Conservation (phyloP, 1,284 basidiomycete genomes). For the Sporisorium iseilematis-ciliati region DNA sequence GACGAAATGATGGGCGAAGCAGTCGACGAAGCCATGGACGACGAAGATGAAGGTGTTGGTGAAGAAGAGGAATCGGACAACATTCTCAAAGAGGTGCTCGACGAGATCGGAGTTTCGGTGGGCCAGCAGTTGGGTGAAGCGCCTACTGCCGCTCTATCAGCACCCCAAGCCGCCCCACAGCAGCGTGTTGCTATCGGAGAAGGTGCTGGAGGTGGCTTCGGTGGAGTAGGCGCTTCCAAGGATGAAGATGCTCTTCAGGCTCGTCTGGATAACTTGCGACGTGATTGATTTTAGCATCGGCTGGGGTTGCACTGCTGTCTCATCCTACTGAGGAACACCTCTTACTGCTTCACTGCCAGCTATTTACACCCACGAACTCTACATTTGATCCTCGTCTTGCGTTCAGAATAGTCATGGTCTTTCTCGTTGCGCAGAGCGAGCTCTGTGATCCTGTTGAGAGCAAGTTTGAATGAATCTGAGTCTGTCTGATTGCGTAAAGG, state of each 20-base stretch:
- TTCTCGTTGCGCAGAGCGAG: background rate
- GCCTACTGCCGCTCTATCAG: conserved; percentile 52
- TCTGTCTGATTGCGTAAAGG: too few species aligned
- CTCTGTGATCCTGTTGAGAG: background rate
- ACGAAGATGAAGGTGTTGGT: conserved; percentile 79
- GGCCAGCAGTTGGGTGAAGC: conserved; percentile 76
- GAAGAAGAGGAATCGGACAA: conserved; percentile 93
- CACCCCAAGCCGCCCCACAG: conserved; percentile 52
- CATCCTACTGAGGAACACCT: too few species aligned
- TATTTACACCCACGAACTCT: background rate
- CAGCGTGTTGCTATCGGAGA: conserved; percentile 65
- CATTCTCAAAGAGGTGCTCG: conserved; percentile 94
- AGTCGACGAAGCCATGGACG: conserved; percentile 98
- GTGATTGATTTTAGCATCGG: conserved; percentile 36
- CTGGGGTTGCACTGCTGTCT: too few species aligned
- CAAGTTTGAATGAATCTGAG: too few species aligned
- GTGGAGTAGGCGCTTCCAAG: conserved; percentile 36
- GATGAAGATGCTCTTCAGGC: conserved; percentile 68
- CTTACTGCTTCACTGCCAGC: background rate
- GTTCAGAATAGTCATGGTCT: background rate
- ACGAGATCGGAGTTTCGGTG: conserved; percentile 94
- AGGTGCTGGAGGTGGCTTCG: conserved; percentile 37
- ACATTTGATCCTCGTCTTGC: background rate
- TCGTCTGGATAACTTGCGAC: conserved; percentile 63
- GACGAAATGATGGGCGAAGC: conserved; percentile 99